A percentile compares a stretch with the other conserved stretches of the same genome.
These are phyloP conservation scores for Phytopythium ostracodes DNA, from an alignment of 352 stramenopile species.

Conservation along the genomic window DNA sequence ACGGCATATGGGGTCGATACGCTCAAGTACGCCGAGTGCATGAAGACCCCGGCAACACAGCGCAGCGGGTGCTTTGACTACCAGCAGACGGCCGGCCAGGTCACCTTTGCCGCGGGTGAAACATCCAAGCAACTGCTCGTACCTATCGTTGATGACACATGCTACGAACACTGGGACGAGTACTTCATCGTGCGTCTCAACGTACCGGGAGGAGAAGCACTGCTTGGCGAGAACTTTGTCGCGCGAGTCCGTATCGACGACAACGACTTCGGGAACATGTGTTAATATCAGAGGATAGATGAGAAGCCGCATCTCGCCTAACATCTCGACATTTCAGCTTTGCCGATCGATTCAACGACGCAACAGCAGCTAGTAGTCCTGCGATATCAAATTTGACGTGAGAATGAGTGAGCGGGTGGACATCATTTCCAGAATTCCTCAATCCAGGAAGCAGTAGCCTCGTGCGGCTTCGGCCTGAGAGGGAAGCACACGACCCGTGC, in stretches of 20 bases:
- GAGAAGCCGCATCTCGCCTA: too few species aligned
- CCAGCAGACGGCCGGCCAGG: slow-evolving; percentile 69
- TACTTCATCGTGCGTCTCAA: slow-evolving; percentile 92
- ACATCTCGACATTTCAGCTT: too few species aligned
- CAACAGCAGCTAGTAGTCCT: too few species aligned
- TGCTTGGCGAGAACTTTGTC: slow-evolving; percentile 90
- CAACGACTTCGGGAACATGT: slow-evolving; percentile 78
- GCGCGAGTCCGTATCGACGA: slow-evolving; percentile 91
- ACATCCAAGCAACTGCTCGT: slow-evolving; percentile 85
- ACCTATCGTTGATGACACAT: slow-evolving; percentile 93
- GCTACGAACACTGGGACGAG: slow-evolving; percentile 83
- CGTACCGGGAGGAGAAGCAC: slow-evolving; percentile 83
- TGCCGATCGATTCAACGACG: not conserved
- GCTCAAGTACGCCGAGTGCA: slow-evolving; percentile 54
- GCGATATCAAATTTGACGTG: too few species aligned
- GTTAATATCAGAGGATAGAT: not conserved
- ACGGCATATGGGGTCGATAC: slow-evolving; percentile 52
- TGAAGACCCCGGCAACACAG: slow-evolving; percentile 47
- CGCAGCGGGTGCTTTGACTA: slow-evolving; percentile 70
- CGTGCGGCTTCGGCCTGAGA: slow-evolving; percentile 72
- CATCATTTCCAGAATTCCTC: slow-evolving; percentile 27
- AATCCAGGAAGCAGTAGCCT: slow-evolving; percentile 43
- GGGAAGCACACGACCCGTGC: slow-evolving; percentile 79
- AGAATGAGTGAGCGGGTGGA: not conserved
- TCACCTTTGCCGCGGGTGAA: slow-evolving; percentile 89